A percentile compares a stretch with the other conserved stretches of the same genome.
Conservation (phyloP, 2,329 filamentous ascomycete genomes). For the Xylariaceae sp. region DNA sequence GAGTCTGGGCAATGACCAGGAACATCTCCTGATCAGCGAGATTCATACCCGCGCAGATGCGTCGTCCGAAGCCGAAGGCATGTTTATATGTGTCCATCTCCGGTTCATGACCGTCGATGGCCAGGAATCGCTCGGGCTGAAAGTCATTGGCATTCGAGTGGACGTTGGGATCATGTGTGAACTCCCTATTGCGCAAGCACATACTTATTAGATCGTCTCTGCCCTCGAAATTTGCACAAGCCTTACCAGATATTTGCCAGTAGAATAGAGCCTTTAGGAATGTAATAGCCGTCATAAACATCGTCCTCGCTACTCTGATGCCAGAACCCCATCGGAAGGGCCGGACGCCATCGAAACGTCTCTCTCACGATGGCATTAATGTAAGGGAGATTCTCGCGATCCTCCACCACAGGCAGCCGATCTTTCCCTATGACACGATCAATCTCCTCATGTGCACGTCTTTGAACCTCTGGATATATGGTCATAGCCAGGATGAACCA, state of each 20-base stretch:
- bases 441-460: constrained; percentile 31
- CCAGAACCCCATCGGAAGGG: constrained; percentile 25
- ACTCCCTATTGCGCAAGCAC: constrained; percentile 15
- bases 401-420: constrained; percentile 22
- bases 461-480: constrained; percentile 41
- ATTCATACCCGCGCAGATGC: constrained; percentile 33
- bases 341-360: constrained; percentile 25
- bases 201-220: background rate
- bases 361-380: constrained; percentile 27
- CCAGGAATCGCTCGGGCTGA: constrained; percentile 33
- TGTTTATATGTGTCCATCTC: constrained; percentile 26
- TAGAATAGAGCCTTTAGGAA: constrained; percentile 19
- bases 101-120: constrained; percentile 18
- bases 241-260: constrained; percentile 18
- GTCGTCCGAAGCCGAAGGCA: constrained; percentile 35
- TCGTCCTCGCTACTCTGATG: constrained; percentile 16
- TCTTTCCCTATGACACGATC: constrained; percentile 30
- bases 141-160: constrained; percentile 44
- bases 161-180: constrained; percentile 62
- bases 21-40: constrained; percentile 34
- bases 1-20: constrained; percentile 36
- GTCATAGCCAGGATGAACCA: constrained; percentile 46
- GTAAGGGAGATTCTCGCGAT: constrained; percentile 25
- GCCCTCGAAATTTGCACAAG: background rate
- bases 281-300: constrained; percentile 13